Conservation (phyloP, 2,329 filamentous ascomycete genomes). For the Colletotrichum caudatum region DNA sequence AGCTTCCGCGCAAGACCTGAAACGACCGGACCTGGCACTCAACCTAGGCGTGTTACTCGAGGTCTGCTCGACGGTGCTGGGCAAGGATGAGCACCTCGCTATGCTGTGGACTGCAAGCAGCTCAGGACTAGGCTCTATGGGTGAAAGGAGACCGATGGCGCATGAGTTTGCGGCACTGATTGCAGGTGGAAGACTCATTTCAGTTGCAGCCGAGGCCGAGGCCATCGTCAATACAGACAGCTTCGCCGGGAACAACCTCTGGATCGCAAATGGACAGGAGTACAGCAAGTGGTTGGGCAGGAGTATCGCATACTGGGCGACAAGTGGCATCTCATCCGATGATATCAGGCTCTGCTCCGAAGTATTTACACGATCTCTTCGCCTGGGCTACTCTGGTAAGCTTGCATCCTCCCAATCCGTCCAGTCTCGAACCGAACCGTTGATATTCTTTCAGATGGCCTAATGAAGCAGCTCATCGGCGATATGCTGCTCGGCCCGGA, state of each 20-base stretch:
- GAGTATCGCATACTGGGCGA: slow-evolving; percentile 66
- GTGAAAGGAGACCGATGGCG: slow-evolving; percentile 51
- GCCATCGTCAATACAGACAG: slow-evolving; percentile 57
- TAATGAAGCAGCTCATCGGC: slow-evolving; percentile 55
- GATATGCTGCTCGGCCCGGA: slow-evolving; percentile 53
- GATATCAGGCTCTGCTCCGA: slow-evolving; percentile 59
- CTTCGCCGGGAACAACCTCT: slow-evolving; percentile 52
- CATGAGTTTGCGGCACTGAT: slow-evolving; percentile 61
- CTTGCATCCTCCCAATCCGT: not conserved
- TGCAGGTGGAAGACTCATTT: slow-evolving; percentile 62
- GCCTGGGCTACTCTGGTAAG: slow-evolving; percentile 79
- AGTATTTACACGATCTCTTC: slow-evolving; percentile 70
- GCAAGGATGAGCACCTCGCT: slow-evolving; percentile 51
- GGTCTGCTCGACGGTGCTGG: slow-evolving; percentile 57
- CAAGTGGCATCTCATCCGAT: slow-evolving; percentile 46
- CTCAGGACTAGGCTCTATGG: slow-evolving; percentile 29
- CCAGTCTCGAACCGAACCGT: slow-evolving; percentile 27
- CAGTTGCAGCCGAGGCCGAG: slow-evolving; percentile 67
- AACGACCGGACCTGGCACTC: slow-evolving; percentile 56
- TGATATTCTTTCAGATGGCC: slow-evolving; percentile 51
- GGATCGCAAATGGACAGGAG: slow-evolving; percentile 73
- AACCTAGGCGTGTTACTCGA: slow-evolving; percentile 60
- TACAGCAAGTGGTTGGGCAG: slow-evolving; percentile 80
- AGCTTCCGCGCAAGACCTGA: slow-evolving; percentile 51
- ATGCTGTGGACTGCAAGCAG: slow-evolving; percentile 54